Percentiles rank a stretch among this genome's conserved stretches.
Evolutionary conservation across 2,329 filamentous ascomycete species (phyloP).

Genomic region (Nemania sp.): DNA sequence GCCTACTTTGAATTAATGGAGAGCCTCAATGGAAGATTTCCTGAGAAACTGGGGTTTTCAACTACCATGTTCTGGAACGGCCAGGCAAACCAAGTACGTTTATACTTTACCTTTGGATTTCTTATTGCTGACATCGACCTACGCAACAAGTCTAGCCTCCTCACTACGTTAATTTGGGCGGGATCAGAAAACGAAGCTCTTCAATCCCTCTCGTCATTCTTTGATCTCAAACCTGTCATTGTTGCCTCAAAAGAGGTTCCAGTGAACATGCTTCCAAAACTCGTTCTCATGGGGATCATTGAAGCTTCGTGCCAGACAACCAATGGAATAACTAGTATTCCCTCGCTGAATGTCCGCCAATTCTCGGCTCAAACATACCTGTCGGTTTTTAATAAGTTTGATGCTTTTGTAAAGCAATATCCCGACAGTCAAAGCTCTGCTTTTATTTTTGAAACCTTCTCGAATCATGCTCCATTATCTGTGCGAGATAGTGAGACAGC

Average conservation of each 20-base stretch:
- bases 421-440: slow-evolving; percentile 3
- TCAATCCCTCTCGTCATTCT: too few relatives aligned
- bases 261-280: too few relatives aligned
- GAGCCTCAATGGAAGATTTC: not conserved
- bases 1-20: not conserved
- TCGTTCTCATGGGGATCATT: not conserved
- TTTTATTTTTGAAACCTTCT: slow-evolving; percentile 22
- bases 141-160: too few relatives aligned
- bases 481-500: slow-evolving; percentile 29
- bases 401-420: slow-evolving; percentile 18
- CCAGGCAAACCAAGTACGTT: not conserved
- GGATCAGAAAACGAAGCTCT: too few relatives aligned
- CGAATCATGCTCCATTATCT: slow-evolving; percentile 16
- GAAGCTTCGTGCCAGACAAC: not conserved
- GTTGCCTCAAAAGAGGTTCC: too few relatives aligned
- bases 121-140: not conserved
- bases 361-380: slow-evolving; percentile 12
- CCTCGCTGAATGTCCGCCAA: slow-evolving; percentile 13
- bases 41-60: not conserved
- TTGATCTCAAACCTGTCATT: too few relatives aligned
- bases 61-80: slow-evolving; percentile 16
- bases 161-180: too few relatives aligned
- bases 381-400: slow-evolving; percentile 19
- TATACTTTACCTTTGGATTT: not conserved
- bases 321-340: slow-evolving; percentile 14